Evolutionary conservation across 495 filamentous ascomycete species (phyloP), one percentile per base, ranked within the genome.

Genomic region (Pyronema omphalodes): DNA sequence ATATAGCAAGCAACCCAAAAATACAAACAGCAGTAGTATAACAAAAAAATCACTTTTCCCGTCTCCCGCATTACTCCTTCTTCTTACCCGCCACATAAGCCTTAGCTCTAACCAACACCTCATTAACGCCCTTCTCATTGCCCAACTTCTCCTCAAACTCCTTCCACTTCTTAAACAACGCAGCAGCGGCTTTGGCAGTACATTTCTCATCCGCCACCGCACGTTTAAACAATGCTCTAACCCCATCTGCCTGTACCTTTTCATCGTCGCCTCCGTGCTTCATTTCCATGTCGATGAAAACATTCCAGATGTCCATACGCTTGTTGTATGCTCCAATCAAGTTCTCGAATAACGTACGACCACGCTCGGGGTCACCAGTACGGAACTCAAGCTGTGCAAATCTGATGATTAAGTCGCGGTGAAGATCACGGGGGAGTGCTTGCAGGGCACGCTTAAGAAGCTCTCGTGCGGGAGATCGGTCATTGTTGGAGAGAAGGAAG

Each of bases 331-430:
- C 81, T 19, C 78, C 74, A 6, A 95, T 71, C 4, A 98, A 74
- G 36, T 80, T 84, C 67, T 95, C 91, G 60, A 96, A 94, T 43
- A 96, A 80, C 5, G 91, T 96, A 7, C 93, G 83, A 17, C 89
- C 91, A 33, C 87, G 84, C 70, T 98, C 91, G 3, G 85, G 71
- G 60, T 91, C 86, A 36, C 88, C 93, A 60, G 84, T 78, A 57
- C 78, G 79, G 74, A 93, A 98, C 67, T 98, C 91, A 6, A 98
- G 74, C 50, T 83, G 82, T 0, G 80, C 91, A 66, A 96, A 95
- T 64, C 87, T 86, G 57, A 59, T 55, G 52, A 89, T 86, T 0
- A 93, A 78, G 47, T 79, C 74, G 50, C 88, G 74, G 69, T 91
- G 84, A 15, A 81, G 73, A 62, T 80, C 69, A 52, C 71, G 55